phyloP scores from a whole-genome alignment of 768 basidiomycete genomes.

The Agrocybe praecox region DNA sequence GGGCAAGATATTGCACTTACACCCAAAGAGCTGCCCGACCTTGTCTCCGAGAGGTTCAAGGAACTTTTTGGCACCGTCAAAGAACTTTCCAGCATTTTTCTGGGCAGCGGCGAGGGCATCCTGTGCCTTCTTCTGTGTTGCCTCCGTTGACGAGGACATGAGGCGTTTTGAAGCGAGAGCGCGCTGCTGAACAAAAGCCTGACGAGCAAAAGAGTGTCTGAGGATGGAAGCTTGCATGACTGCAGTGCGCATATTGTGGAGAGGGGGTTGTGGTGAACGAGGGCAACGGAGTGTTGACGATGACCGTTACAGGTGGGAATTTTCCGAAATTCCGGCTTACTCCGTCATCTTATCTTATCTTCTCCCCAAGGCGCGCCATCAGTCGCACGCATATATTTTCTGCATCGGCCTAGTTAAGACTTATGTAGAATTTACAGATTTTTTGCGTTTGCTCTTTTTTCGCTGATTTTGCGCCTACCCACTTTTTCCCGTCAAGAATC shows the following conservation, averaged over 20 bases:
- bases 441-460: no score
- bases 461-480: no score
- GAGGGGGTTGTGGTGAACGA: background rate
- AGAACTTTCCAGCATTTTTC: slow-evolving; percentile 55
- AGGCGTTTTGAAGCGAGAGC: slow-evolving; percentile 36
- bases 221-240: slow-evolving; percentile 21
- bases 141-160: slow-evolving; percentile 45
- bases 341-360: slow-evolving; percentile 20
- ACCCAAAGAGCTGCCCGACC: slow-evolving; percentile 56
- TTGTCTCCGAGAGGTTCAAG: slow-evolving; percentile 52
- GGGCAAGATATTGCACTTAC: slow-evolving; percentile 22
- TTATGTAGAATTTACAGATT: no score
- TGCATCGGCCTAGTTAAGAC: no score
- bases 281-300: slow-evolving; percentile 1
- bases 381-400: no score
- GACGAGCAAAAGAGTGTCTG: slow-evolving; percentile 32
- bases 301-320: slow-evolving; percentile 13
- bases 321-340: slow-evolving; percentile 11
- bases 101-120: slow-evolving; percentile 62
- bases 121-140: slow-evolving; percentile 71
- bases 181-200: slow-evolving; percentile 21
- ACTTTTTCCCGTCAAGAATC: no score
- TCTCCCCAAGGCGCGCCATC: no score
- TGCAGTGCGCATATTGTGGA: slow-evolving; percentile 9
- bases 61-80: slow-evolving; percentile 49